Evolutionary conservation across 208 protist species (phyloP).

Genomic region (Trypanosoma rangeli): DNA sequence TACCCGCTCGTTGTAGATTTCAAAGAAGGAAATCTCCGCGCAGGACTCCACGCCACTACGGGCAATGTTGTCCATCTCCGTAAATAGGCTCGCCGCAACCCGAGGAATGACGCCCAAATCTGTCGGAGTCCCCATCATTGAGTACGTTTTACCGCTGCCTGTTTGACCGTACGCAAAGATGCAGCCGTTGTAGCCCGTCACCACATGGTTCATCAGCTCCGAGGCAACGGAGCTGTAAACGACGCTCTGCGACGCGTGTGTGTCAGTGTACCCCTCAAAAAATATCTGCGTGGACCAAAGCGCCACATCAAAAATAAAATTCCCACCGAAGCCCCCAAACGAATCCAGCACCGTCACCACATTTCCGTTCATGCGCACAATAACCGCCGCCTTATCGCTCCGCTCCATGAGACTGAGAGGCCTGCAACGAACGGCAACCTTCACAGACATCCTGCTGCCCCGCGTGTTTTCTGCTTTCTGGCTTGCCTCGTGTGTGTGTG

Average conservation of each 20-base stretch:
- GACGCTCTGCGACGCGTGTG: slow-evolving; percentile 52
- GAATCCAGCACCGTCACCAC: slow-evolving; percentile 47
- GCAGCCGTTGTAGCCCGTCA: slow-evolving; percentile 86
- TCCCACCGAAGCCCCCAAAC: slow-evolving; percentile 35
- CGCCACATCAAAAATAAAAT: slow-evolving; percentile 72
- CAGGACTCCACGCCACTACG: slow-evolving; percentile 66
- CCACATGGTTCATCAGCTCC: slow-evolving; percentile 54
- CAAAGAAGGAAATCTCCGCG: slow-evolving; percentile 82
- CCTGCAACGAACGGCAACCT: slow-evolving; percentile 73
- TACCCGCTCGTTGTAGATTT: slow-evolving; percentile 93
- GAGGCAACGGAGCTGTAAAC: slow-evolving; percentile 65
- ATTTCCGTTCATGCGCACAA: slow-evolving; percentile 72
- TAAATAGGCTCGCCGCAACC: slow-evolving; percentile 64
- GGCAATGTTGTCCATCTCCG: slow-evolving; percentile 31
- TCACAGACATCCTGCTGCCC: slow-evolving; percentile 59
- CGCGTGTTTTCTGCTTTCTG: background rate
- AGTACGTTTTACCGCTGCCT: slow-evolving; percentile 87
- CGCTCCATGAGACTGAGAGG: slow-evolving; percentile 64
- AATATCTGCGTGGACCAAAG: slow-evolving; percentile 56
- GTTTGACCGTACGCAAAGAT: slow-evolving; percentile 92
- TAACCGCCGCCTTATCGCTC: slow-evolving; percentile 36
- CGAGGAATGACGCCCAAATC: slow-evolving; percentile 67
- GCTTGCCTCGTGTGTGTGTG: background rate
- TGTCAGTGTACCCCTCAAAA: slow-evolving; percentile 36
- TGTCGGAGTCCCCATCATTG: slow-evolving; percentile 59